Evolutionary conservation across 495 filamentous ascomycete genomes (phyloP).

Genomic region (Aspergillus taichungensis): DNA sequence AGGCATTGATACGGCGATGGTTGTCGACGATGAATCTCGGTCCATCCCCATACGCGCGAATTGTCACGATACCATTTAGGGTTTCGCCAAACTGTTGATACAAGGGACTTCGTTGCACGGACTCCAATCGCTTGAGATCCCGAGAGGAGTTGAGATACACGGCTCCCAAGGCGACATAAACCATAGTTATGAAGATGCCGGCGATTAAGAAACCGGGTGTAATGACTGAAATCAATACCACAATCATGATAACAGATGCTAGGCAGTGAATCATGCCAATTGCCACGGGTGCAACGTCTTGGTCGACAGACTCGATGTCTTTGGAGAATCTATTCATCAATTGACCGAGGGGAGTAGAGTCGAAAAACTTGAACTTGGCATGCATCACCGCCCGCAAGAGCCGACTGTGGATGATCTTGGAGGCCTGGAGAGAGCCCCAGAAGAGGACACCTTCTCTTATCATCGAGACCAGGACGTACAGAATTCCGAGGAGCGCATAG

Average conservation of each 20-base stretch:
- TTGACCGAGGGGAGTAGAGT: conserved; percentile 91
- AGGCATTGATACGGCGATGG: conserved; percentile 76
- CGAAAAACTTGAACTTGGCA: conserved; percentile 95
- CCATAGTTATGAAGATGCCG: conserved; percentile 70
- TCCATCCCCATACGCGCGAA: conserved; percentile 93
- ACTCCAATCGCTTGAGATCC: conserved; percentile 91
- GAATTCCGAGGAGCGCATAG: conserved; percentile 70
- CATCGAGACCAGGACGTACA: conserved; percentile 67
- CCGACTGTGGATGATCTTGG: conserved; percentile 70
- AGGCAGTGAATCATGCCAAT: conserved; percentile 62
- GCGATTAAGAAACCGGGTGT: conserved; percentile 89
- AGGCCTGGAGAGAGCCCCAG: conserved; percentile 84
- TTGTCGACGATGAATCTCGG: conserved; percentile 92
- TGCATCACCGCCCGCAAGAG: conserved; percentile 74
- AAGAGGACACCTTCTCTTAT: conserved; percentile 79
- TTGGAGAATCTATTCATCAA: conserved; percentile 99
- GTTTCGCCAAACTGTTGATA: conserved; percentile 99
- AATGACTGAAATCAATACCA: conserved; percentile 83
- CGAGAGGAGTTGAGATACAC: conserved; percentile 89
- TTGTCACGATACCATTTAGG: conserved; percentile 90
- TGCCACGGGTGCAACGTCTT: conserved; percentile 89
- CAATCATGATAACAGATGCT: conserved; percentile 75
- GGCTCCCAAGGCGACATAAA: conserved; percentile 75
- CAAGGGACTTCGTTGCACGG: conserved; percentile 85
- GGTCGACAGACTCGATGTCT: conserved; percentile 89